A percentile compares a stretch with the other conserved stretches of the same genome.
Conservation (phyloP, 768 basidiomycete genomes). For the Exsudoporus frostii region DNA sequence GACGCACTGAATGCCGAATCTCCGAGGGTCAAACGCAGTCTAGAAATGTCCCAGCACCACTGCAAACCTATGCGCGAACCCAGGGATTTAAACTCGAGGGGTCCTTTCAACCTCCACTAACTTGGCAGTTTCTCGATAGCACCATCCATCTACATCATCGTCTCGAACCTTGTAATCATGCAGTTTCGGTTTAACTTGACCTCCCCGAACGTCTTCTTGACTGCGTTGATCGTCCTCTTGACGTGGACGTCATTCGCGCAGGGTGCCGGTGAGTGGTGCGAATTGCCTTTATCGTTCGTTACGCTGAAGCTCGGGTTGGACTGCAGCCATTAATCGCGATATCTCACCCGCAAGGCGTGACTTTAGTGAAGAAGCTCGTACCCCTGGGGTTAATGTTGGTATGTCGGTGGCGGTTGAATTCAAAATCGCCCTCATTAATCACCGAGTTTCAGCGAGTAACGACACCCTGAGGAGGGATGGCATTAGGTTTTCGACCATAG, state of each 20-base stretch:
- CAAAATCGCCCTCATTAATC: not conserved
- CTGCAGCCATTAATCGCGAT: constrained; percentile 1
- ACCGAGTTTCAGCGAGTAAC: not conserved
- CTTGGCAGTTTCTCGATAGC: not conserved
- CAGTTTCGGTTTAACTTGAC: not conserved
- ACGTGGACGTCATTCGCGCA: constrained; percentile 4
- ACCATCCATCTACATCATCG: not conserved
- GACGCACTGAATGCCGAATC: not conserved
- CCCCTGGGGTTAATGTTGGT: not conserved
- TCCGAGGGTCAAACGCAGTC: not conserved
- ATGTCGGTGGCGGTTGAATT: not conserved
- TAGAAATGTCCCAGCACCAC: not conserved
- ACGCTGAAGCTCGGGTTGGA: not conserved
- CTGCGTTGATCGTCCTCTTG: not conserved
- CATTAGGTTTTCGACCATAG: too few species aligned
- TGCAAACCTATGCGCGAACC: constrained; percentile 1
- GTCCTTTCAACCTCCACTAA: not conserved
- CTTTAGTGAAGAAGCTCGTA: not conserved
- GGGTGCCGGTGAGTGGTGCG: constrained; percentile 4
- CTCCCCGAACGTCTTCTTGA: not conserved
- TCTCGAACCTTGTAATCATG: not conserved
- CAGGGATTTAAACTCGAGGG: constrained; percentile 4
- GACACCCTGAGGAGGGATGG: not conserved
- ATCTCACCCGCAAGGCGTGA: not conserved
- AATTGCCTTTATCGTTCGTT: not conserved